Evolutionary conservation across 768 basidiomycete species (phyloP), one percentile per base, ranked within the genome.

Genomic region (Epithele typhae): DNA sequence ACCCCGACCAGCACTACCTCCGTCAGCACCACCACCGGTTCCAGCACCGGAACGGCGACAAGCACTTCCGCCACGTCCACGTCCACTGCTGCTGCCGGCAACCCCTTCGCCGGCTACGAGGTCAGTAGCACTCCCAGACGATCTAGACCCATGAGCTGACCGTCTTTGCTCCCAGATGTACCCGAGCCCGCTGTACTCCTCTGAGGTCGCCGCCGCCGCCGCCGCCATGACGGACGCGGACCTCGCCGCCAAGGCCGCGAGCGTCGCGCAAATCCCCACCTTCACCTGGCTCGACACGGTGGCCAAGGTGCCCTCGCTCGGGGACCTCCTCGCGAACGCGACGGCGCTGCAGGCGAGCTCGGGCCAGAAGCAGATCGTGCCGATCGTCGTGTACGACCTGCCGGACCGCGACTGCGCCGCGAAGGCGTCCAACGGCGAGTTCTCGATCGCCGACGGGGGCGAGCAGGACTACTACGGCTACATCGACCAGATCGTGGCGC

Each of bases 361-460:
- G 24, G 77, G 78, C 34, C 60, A 68, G 37, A 78, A 78, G 55
- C 71, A 72, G 54, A 56, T 69, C 42, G 56, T 69, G 19, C 68
- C 65, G 47, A 68, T 69, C 49, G 68, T 71, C 52, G 60, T 71
- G 37, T 71, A 71, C 59, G 81, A 83, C 53, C 66, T 83, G 21
- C 81, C 81, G 37, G 78, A 81, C 51, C 79, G 81, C 68, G 81
- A 82, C 55, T 84, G 81, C 57, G 78, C 79, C 43, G 81, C 81
- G 47, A 62, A 70, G 48, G 78, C 81, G 25, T 84, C 81, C 39
- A 81, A 82, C 57, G 81, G 81, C 66, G 81, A 82, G 64, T 81
- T 80, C 66, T 66, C 64, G 42, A 78, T 81, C 53, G 76, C 76
- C 33, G 63, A 81, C 61, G 70, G 71, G 56, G 80, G 80, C 40